A percentile compares a stretch with the other conserved stretches of the same genome.
Conservation (phyloP, 2,329 filamentous ascomycete genomes). For the Microsporum audouinii region DNA sequence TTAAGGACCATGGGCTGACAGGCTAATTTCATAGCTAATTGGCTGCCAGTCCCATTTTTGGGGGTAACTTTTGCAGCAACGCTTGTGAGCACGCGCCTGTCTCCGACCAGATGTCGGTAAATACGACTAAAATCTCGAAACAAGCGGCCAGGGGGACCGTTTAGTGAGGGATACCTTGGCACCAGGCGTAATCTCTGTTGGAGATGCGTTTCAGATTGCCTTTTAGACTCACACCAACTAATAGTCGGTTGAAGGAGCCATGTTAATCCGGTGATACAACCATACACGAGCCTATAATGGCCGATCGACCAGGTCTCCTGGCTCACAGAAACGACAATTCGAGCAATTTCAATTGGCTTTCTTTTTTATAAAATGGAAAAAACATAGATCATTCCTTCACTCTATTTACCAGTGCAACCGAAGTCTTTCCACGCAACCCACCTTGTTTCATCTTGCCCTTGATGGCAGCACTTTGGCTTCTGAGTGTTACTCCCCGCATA, state of each 20-base stretch:
- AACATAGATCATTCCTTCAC: neutral
- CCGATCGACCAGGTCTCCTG: slow-evolving; percentile 2
- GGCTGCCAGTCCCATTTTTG: neutral
- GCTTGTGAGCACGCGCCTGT: slow-evolving; percentile 2
- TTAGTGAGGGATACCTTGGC: neutral
- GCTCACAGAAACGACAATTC: neutral
- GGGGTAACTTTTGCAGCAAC: neutral
- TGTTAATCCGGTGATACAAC: neutral
- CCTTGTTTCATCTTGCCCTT: neutral
- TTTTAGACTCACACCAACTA: neutral
- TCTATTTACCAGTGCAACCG: neutral
- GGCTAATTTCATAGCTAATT: neutral
- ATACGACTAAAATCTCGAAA: neutral
- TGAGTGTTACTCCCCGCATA: neutral
- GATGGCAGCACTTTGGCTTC: neutral
- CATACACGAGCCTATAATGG: neutral
- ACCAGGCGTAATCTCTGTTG: neutral
- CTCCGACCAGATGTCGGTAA: neutral
- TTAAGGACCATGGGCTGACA: slow-evolving; percentile 3
- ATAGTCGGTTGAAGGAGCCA: neutral
- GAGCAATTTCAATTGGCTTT: slow-evolving; percentile 3
- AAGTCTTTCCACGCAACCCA: neutral
- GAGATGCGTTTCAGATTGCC: slow-evolving; percentile 1
- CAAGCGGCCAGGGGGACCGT: slow-evolving; percentile 2
- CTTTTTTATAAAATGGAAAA: neutral